Evolutionary conservation across 2,329 filamentous ascomycete genomes (phyloP).

Genomic region (Aureobasidium namibiae): DNA sequence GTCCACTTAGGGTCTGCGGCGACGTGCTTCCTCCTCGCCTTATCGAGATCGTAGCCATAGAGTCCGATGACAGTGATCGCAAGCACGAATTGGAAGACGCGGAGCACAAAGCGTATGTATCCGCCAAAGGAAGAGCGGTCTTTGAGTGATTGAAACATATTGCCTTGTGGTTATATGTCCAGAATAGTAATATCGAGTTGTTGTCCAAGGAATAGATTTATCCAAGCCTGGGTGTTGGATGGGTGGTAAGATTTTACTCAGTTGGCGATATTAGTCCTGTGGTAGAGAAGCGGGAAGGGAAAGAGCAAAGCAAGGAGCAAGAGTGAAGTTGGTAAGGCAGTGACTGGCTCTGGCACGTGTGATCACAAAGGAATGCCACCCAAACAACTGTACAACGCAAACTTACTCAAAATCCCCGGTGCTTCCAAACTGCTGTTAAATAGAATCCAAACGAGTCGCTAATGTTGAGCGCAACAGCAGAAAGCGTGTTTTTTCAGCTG

Average conservation of each 20-base stretch:
- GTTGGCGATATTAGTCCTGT: not conserved
- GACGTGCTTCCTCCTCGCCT: conserved; percentile 41
- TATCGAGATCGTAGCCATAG: conserved; percentile 61
- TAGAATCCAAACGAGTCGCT: not conserved
- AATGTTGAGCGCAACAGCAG: not conserved
- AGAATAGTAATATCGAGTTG: not conserved
- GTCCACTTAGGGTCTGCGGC: conserved; percentile 64
- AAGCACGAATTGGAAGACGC: conserved; percentile 68
- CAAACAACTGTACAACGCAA: not conserved
- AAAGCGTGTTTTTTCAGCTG: not conserved
- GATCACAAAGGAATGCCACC: not conserved
- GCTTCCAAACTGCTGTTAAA: not conserved
- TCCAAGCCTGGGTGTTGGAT: not conserved
- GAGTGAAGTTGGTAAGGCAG: not conserved
- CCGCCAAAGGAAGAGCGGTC: not conserved
- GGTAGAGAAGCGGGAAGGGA: not conserved
- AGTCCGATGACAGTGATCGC: conserved; percentile 70
- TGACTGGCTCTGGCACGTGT: not conserved
- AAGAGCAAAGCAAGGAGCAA: not conserved
- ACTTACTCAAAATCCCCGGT: not conserved
- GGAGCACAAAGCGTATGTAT: conserved; percentile 50
- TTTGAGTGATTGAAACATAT: conserved; percentile 3
- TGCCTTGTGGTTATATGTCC: not conserved
- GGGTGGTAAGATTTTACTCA: not conserved
- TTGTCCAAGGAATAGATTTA: not conserved